Conservation (phyloP, 2,329 filamentous ascomycete species). For the Calycina herbarum region DNA sequence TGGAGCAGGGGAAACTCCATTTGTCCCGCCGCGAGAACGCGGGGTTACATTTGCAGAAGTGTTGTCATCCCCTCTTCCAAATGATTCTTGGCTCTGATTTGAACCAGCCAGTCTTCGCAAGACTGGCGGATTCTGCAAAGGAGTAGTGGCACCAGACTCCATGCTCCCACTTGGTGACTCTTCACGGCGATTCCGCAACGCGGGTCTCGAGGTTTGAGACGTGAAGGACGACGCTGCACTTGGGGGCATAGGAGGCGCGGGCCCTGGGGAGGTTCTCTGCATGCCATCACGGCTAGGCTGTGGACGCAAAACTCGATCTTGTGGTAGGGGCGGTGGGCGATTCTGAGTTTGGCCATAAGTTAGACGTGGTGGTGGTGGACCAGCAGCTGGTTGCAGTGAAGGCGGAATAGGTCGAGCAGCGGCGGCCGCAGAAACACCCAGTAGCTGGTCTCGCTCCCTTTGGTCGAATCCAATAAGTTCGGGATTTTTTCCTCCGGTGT, state of each 20-base stretch:
- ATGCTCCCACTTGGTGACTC: constrained; percentile 33
- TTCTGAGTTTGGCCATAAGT: constrained; percentile 30
- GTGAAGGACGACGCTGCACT: constrained; percentile 24
- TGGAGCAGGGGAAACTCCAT: constrained; percentile 31
- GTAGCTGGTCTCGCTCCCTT: constrained; percentile 73
- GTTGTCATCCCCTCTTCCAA: constrained; percentile 35
- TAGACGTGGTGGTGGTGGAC: constrained; percentile 21
- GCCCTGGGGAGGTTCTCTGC: constrained; percentile 24
- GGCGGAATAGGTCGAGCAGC: constrained; percentile 24
- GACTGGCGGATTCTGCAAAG: constrained; percentile 27
- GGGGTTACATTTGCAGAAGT: constrained; percentile 19
- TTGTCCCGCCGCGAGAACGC: constrained; percentile 34
- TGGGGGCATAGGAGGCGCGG: constrained; percentile 22
- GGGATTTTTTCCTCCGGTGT: constrained; percentile 82
- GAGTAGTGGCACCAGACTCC: constrained; percentile 25
- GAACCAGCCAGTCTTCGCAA: constrained; percentile 30
- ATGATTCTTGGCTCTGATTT: constrained; percentile 39
- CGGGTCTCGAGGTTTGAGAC: constrained; percentile 31
- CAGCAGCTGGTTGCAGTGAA: constrained; percentile 23
- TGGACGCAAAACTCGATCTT: constrained; percentile 29
- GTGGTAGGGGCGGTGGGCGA: constrained; percentile 29
- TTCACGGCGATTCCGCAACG: constrained; percentile 30
- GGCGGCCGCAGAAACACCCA: constrained; percentile 50
- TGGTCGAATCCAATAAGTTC: constrained; percentile 80
- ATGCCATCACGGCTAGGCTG: constrained; percentile 35